phyloP scores from a whole-genome alignment of 78 protist genomes.

The Dictyostelium capitatum region DNA sequence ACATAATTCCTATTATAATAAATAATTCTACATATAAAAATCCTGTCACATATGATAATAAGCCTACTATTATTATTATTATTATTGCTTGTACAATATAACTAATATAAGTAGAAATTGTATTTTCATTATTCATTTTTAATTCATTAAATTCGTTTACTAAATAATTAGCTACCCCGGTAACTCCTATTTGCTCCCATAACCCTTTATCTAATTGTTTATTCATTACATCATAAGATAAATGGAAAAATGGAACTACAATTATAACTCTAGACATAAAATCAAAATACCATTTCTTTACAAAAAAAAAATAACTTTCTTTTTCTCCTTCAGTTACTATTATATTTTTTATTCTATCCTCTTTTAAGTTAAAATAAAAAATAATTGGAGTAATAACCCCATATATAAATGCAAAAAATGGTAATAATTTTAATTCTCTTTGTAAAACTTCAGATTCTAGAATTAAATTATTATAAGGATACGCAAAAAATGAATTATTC shows the following conservation, averaged over 20 bases:
- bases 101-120: constrained; percentile 12
- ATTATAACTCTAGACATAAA: neutral
- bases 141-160: neutral
- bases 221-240: constrained; percentile 32
- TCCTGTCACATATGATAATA: neutral
- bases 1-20: neutral
- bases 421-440: constrained; percentile 19
- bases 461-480: constrained; percentile 12
- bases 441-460: constrained; percentile 25
- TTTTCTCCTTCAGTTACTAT: neutral
- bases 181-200: constrained; percentile 29
- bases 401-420: constrained; percentile 5
- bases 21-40: neutral
- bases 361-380: neutral
- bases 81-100: neutral
- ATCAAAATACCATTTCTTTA: constrained; percentile 27
- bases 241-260: constrained; percentile 2
- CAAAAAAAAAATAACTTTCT: constrained; percentile 34
- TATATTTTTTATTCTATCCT: neutral
- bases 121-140: constrained; percentile 5
- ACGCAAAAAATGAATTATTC: constrained; percentile 2
- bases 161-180: neutral
- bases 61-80: neutral
- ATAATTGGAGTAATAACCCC: neutral
- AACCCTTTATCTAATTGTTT: constrained; percentile 55